phyloP scores from a whole-genome alignment of 306 rosid species.

The Erythrophleum fordii region DNA sequence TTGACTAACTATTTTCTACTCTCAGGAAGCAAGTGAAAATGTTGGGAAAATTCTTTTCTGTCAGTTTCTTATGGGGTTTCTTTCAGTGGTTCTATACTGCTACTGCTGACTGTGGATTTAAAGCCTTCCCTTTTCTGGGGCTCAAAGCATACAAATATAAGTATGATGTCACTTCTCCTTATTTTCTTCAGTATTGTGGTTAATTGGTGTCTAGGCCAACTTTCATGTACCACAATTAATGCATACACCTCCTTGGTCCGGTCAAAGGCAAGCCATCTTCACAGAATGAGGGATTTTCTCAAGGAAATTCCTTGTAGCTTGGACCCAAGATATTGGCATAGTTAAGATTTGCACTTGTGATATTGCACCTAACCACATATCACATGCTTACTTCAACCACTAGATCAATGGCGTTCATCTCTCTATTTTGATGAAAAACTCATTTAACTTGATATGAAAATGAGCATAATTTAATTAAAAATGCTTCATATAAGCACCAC shows the following conservation, averaged over 20 bases:
- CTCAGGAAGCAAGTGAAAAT: constrained; percentile 61
- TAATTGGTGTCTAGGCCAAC: not conserved
- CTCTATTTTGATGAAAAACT: not conserved
- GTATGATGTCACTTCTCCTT: constrained; percentile 36
- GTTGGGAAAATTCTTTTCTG: constrained; percentile 57
- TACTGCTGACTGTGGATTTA: constrained; percentile 53
- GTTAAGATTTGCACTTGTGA: not conserved
- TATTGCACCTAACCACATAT: not conserved
- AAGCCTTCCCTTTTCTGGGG: constrained; percentile 55
- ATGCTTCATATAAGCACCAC: constrained; percentile 19
- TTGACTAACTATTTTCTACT: constrained; percentile 18
- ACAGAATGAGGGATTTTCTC: not conserved
- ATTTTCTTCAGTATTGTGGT: not conserved
- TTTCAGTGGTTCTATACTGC: constrained; percentile 65
- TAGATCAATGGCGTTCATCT: not conserved
- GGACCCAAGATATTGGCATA: not conserved
- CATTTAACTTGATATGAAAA: constrained; percentile 25
- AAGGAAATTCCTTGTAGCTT: not conserved
- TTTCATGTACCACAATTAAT: not conserved
- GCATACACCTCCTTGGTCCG: not conserved
- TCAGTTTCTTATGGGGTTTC: constrained; percentile 63
- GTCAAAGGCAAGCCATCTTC: not conserved
- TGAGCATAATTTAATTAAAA: constrained; percentile 8
- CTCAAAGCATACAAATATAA: constrained; percentile 51
- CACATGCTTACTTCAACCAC: not conserved